A percentile compares a stretch with the other conserved stretches of the same genome.
These are phyloP conservation scores for Gentiana macrophylla DNA, from an alignment of 257 asterid genomes.

Conservation along the genomic window DNA sequence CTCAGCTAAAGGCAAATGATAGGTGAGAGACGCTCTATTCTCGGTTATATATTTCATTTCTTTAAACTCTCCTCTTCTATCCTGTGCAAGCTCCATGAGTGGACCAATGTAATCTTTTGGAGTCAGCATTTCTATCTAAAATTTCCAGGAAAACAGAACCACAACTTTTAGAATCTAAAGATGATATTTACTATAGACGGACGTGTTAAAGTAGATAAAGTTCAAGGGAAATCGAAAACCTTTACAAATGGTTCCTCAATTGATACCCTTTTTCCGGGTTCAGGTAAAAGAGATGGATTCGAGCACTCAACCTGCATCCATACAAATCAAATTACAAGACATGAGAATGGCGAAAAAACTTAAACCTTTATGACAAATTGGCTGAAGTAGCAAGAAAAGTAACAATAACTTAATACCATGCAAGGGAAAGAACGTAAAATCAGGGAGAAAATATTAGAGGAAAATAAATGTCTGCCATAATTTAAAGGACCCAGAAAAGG, in stretches of 20 bases:
- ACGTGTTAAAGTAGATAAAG: too few species aligned
- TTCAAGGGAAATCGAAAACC: conserved; percentile 25
- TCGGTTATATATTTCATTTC: conserved; percentile 90
- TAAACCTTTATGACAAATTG: background rate
- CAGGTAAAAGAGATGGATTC: conserved; percentile 94
- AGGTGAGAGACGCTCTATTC: conserved; percentile 61
- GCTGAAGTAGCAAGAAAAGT: background rate
- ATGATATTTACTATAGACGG: too few species aligned
- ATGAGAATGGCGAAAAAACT: too few species aligned
- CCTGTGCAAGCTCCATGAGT: conserved; percentile 98
- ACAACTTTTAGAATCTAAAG: conserved; percentile 13
- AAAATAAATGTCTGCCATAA: too few species aligned
- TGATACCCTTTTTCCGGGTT: conserved; percentile 82
- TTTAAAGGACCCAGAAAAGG: too few species aligned
- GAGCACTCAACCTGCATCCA: conserved; percentile 78
- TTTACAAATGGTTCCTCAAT: conserved; percentile 94
- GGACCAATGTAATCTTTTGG: conserved; percentile 95
- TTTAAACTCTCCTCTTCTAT: conserved; percentile 88
- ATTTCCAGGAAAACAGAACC: conserved; percentile 13
- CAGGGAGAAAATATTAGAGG: too few species aligned
- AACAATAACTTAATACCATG: background rate
- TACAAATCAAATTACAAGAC: background rate
- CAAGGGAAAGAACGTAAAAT: too few species aligned
- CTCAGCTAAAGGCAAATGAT: conserved; percentile 95
- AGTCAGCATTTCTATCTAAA: conserved; percentile 87